These are phyloP conservation scores for Williopsis jadinii DNA, from an alignment of 1,139 yeast genomes.

Conservation along the genomic window DNA sequence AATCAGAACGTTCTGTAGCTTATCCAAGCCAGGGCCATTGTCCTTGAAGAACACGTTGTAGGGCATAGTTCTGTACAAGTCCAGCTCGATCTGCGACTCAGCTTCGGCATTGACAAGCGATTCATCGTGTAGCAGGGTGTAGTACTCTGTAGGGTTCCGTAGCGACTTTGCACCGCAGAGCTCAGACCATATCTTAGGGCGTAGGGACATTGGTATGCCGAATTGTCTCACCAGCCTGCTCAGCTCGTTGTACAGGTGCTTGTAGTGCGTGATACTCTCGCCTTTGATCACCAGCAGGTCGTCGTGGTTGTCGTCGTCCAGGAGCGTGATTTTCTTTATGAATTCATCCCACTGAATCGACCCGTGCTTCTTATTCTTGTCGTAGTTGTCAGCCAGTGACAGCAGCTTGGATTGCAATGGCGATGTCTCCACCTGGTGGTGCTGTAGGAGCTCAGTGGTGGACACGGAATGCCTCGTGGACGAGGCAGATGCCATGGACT, in stretches of 20 bases:
- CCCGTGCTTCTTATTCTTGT: conserved; percentile 26
- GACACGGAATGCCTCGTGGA: neutral
- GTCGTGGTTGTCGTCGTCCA: conserved; percentile 9
- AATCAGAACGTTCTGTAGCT: conserved; percentile 40
- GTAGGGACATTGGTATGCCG: conserved; percentile 43
- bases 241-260: conserved; percentile 28
- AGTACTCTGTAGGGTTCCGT: conserved; percentile 45
- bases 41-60: conserved; percentile 46
- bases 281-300: conserved; percentile 19
- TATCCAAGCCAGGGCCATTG: conserved; percentile 48
- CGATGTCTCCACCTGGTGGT: conserved; percentile 2
- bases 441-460: conserved; percentile 6
- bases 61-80: conserved; percentile 51
- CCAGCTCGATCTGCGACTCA: conserved; percentile 47
- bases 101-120: conserved; percentile 27
- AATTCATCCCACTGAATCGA: conserved; percentile 33
- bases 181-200: conserved; percentile 48
- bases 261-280: conserved; percentile 14
- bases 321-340: conserved; percentile 20
- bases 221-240: conserved; percentile 29
- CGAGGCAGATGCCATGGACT: conserved; percentile 2
- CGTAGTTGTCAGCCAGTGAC: conserved; percentile 32
- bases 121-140: conserved; percentile 14
- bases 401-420: conserved; percentile 20
- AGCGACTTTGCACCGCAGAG: conserved; percentile 44